Conservation (phyloP, 2,329 filamentous ascomycete genomes). For the Aspergillus unguis region DNA sequence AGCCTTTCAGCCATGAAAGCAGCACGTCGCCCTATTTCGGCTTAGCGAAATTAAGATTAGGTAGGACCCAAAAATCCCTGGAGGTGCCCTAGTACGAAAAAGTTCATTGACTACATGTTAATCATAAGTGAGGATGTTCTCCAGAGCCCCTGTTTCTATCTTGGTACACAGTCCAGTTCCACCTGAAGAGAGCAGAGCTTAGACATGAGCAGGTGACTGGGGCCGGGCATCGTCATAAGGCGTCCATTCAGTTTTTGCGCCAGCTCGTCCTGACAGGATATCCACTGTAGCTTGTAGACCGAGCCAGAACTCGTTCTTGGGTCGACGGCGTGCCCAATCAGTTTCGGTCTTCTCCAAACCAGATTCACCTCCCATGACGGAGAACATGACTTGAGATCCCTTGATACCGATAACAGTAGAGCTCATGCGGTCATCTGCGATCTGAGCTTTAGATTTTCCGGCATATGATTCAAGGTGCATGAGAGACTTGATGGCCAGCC, state of each 20-base stretch:
- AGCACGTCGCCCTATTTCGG: no score
- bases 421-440: slow-evolving; percentile 70
- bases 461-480: slow-evolving; percentile 81
- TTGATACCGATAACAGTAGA: slow-evolving; percentile 86
- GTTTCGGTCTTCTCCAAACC: slow-evolving; percentile 79
- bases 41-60: no score
- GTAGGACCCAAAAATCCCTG: no score
- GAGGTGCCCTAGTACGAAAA: no score
- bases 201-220: no score
- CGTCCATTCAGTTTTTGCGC: slow-evolving; percentile 27
- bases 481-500: slow-evolving; percentile 90
- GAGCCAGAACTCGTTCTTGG: slow-evolving; percentile 82
- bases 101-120: neutral
- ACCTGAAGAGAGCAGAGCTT: neutral
- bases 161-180: neutral
- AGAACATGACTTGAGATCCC: slow-evolving; percentile 85
- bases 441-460: slow-evolving; percentile 61
- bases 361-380: slow-evolving; percentile 61
- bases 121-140: neutral
- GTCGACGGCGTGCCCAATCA: slow-evolving; percentile 87
- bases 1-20: no score
- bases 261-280: slow-evolving; percentile 71
- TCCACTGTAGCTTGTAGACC: slow-evolving; percentile 77
- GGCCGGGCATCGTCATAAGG: slow-evolving; percentile 24
- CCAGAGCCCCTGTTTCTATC: neutral